These are phyloP conservation scores for Macrolepiota albuminosa DNA, from an alignment of 768 basidiomycete species.

Conservation along the genomic window DNA sequence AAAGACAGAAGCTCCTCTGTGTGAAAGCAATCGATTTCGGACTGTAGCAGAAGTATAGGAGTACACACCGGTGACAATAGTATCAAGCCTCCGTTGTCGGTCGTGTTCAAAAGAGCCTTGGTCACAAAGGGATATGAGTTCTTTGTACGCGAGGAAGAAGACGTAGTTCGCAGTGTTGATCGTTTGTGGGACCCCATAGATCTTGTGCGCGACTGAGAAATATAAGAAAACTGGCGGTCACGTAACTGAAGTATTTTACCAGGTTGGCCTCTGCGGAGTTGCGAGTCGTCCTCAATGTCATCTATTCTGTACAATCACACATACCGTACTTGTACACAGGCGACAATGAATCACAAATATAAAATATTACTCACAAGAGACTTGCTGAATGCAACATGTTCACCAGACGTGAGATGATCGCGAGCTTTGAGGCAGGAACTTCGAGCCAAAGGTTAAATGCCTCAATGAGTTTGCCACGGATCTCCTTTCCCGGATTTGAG, in stretches of 20 bases:
- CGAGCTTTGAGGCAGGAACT: constrained; percentile 69
- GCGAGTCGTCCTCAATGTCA: constrained; percentile 91
- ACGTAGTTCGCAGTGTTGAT: constrained; percentile 98
- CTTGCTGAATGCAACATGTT: constrained; percentile 95
- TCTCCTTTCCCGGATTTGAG: constrained; percentile 88
- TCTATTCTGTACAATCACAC: constrained; percentile 59
- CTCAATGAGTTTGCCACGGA: constrained; percentile 80
- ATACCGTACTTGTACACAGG: not conserved
- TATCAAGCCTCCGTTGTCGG: constrained; percentile 48
- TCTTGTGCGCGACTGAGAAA: constrained; percentile 78
- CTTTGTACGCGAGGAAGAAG: constrained; percentile 90
- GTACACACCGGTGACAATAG: constrained; percentile 66
- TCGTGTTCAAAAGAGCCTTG: constrained; percentile 11
- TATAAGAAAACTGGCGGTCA: not conserved
- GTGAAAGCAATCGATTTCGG: not conserved
- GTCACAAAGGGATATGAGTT: constrained; percentile 60
- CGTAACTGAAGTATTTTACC: constrained; percentile 32
- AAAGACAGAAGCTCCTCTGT: constrained; percentile 71
- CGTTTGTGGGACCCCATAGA: constrained; percentile 94
- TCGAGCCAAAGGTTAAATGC: constrained; percentile 93
- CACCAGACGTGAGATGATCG: constrained; percentile 74
- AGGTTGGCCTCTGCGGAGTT: constrained; percentile 80
- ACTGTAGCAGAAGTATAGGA: not conserved
- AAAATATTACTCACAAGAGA: constrained; percentile 56
- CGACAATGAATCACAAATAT: not conserved